Percentiles rank a stretch among this genome's conserved stretches.
These are phyloP conservation scores for Penicillium riverlandense DNA, from an alignment of 495 filamentous ascomycete species.

Conservation along the genomic window DNA sequence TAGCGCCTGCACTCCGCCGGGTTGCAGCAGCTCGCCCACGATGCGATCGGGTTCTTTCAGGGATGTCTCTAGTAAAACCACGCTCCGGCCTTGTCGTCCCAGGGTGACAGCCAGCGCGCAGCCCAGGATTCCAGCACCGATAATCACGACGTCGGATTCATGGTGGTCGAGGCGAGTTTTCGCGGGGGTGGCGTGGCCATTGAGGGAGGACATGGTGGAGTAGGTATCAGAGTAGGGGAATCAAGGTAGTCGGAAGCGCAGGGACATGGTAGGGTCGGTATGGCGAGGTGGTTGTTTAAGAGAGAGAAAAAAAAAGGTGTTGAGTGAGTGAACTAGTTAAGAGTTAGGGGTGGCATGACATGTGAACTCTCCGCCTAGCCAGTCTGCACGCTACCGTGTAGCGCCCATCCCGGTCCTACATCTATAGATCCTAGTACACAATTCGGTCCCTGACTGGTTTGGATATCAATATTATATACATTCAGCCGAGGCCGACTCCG, in stretches of 20 bases:
- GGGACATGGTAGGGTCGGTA: conserved; percentile 9
- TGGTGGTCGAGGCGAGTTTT: conserved; percentile 44
- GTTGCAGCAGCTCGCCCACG: conserved; percentile 91
- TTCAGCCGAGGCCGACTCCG: no score
- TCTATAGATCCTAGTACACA: no score
- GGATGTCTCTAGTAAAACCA: conserved; percentile 82
- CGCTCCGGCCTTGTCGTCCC: conserved; percentile 81
- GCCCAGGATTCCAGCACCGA: conserved; percentile 85
- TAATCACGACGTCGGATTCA: conserved; percentile 73
- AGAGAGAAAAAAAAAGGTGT: conserved; percentile 14
- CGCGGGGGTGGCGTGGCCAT: conserved; percentile 18
- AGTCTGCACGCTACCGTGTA: background rate
- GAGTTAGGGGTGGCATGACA: conserved; percentile 25
- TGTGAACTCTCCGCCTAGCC: conserved; percentile 25
- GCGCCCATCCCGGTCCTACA: background rate
- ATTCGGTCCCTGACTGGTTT: no score
- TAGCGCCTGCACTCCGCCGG: conserved; percentile 79
- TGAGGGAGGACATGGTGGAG: conserved; percentile 16
- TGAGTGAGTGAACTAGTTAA: no score
- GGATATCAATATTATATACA: conserved; percentile 2
- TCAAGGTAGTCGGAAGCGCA: conserved; percentile 9
- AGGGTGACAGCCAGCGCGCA: conserved; percentile 82
- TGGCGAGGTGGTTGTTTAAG: conserved; percentile 15
- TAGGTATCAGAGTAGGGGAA: conserved; percentile 2
- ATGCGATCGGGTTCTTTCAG: conserved; percentile 94